Evolutionary conservation across 2,329 filamentous ascomycete species (phyloP), one percentile per base, ranked within the genome.

Genomic region (Hymenoscyphus salicellus): DNA sequence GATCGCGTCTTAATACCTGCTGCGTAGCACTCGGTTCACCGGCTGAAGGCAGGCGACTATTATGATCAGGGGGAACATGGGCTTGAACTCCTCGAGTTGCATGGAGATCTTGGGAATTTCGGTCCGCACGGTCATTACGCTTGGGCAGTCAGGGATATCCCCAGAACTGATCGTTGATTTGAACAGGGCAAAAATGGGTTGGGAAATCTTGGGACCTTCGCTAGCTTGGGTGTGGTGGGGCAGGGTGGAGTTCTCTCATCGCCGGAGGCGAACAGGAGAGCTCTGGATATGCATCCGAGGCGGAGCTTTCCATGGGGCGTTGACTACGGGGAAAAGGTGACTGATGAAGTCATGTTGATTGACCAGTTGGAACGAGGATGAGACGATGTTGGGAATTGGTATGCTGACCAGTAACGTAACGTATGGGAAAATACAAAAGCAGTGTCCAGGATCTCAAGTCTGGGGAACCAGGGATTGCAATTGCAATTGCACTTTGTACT

Each of bases 1-100:
- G 46, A 52, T 52, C 46, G 46, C 46, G 46, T 52, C 46, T 52
- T 52, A 52, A 52, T 52, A 52, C 46, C 20, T 52, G 46, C 46
- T 52, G 20, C 20, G 46, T 52, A 14, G 46, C 14, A 52, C 23
- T 52, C 20, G 46, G 46, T 52, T 52, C 20, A 52, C 46, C 20
- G 46, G 43, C n/a, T 49, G 41, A 10, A 23, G 33, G 43, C n/a
- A 49, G n/a, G 46, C 20, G 11, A 52, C 11, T 52, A 14, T 11
- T 26, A 52, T 52, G 20, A 52, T 52, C 20, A 26, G 46, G 20
- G 11, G 26, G n/a, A 49, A 49, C 43, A 49, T 49, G 43, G 43
- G n/a, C 43, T 23, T 49, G 43, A 49, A 6, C 43, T 49, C 20
- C 33, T 26, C 3, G 23, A 4, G 43, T 23, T 26, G 43, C 43